Base-by-base conservation (phyloP, 2,329 filamentous ascomycete genomes). In the Diaporthe humulicola region DNA sequence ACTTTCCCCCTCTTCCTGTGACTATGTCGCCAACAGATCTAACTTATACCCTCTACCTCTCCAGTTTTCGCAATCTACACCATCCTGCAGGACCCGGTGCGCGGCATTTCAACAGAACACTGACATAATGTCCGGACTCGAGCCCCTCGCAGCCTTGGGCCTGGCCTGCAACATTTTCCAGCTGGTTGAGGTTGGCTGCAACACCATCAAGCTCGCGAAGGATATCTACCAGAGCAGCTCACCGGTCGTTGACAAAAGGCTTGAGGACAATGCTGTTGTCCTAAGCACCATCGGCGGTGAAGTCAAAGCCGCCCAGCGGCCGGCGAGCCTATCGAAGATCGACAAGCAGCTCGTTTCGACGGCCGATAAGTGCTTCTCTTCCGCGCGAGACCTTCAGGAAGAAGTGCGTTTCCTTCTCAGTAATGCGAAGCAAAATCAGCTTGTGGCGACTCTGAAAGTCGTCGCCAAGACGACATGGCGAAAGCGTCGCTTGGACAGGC, bases 81-180 rank as follows among this genome's bases (percentile, higher is more conserved):
- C 10, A 38, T 17, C 9, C 9, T 3, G 4, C 12, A 9, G 19
- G 15, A n/a, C 5, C 22, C 19, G 1, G 33, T 36, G 19, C 7
- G 12, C 33, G 4, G 30, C 19, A n/a, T 7, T n/a, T 3, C 30
- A 38, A 36, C 7, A 15, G 5, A 12, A 15, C 30, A 15, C 19
- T 36, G 1, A 12, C 17, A 28, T 4, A 28, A 73, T 72, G 70
- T 72, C 70, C 50, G 70, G 70, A 17, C n/a, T 72, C 4, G 70
- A 72, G 30, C 70, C 70, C 17, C 69, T 71, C 22, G 69, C 25
- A n/a, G 69, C 69, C 17, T 30, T 71, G 19, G 40, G 69, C 69
- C 42, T 71, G 14, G 69, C 33, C 8, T 71, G 69, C 54, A 71
- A 71, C 56, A 33, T 71, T 2, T 42, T 71, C 9, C 70, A 71